Conservation (phyloP, 495 filamentous ascomycete genomes). For the Staphylotrichum tortipilum region DNA sequence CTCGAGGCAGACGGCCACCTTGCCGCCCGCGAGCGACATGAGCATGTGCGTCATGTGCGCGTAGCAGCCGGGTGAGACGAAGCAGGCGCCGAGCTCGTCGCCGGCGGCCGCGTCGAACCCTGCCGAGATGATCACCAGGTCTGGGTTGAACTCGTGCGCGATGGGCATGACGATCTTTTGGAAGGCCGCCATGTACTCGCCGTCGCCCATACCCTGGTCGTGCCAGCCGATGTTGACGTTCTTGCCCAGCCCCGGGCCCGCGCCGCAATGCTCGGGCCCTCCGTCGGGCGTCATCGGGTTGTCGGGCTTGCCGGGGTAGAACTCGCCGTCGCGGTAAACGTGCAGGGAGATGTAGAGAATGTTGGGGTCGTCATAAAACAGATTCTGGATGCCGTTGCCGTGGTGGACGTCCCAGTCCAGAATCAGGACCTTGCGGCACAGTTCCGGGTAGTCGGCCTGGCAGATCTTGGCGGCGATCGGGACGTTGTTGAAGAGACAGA, state of each 20-base stretch:
- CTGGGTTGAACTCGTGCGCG: slow-evolving; percentile 82
- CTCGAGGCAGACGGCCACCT: slow-evolving; percentile 85
- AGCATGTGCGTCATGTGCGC: slow-evolving; percentile 99
- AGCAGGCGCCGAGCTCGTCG: slow-evolving; percentile 85
- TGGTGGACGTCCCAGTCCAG: slow-evolving; percentile 87
- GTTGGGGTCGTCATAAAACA: slow-evolving; percentile 90
- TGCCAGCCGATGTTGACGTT: slow-evolving; percentile 97
- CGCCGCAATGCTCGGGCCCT: slow-evolving; percentile 66
- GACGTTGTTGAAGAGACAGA: slow-evolving; percentile 97
- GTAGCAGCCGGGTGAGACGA: slow-evolving; percentile 83
- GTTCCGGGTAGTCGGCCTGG: slow-evolving; percentile 62
- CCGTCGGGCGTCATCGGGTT: slow-evolving; percentile 51
- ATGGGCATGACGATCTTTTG: slow-evolving; percentile 97
- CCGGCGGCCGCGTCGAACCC: slow-evolving; percentile 94
- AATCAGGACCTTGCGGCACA: slow-evolving; percentile 80
- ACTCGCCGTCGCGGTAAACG: slow-evolving; percentile 69
- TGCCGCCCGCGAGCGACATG: slow-evolving; percentile 88
- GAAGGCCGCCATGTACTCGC: slow-evolving; percentile 93
- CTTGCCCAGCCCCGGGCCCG: slow-evolving; percentile 64
- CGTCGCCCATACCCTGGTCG: slow-evolving; percentile 88
- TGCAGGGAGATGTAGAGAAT: slow-evolving; percentile 96
- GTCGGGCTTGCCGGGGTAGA: slow-evolving; percentile 73
- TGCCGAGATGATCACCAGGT: slow-evolving; percentile 90
- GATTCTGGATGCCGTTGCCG: slow-evolving; percentile 95
- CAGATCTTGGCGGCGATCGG: slow-evolving; percentile 80